Evolutionary conservation across 495 filamentous ascomycete genomes (phyloP).

Genomic region (Trichodelitschia bisporula): DNA sequence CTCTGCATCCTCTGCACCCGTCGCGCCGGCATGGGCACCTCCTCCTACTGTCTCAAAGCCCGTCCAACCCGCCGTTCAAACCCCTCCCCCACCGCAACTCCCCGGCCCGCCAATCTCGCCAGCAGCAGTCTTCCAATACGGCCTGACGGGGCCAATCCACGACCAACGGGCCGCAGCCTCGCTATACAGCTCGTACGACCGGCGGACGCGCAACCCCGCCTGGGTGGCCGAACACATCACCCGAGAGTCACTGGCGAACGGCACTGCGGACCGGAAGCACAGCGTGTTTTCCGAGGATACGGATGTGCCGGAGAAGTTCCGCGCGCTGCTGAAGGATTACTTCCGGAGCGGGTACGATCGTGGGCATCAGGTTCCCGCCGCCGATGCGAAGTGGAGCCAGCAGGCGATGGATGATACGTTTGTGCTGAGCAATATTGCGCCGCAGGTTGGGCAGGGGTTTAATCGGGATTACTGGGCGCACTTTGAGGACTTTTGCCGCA

Average conservation of each 20-base stretch:
- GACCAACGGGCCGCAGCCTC: constrained; percentile 54
- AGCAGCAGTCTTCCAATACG: constrained; percentile 79
- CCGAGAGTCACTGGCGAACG: constrained; percentile 46
- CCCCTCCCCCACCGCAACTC: no score
- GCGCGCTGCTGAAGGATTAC: constrained; percentile 78
- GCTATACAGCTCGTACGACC: constrained; percentile 70
- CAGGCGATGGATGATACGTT: constrained; percentile 88
- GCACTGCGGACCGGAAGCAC: constrained; percentile 64
- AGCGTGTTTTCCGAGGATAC: constrained; percentile 62
- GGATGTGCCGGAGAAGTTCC: constrained; percentile 60
- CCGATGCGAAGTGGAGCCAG: constrained; percentile 90
- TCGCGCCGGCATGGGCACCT: constrained; percentile 13
- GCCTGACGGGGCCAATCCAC: constrained; percentile 75
- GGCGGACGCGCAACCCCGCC: constrained; percentile 69
- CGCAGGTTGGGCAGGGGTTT: constrained; percentile 92
- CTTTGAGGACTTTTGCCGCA: constrained; percentile 87
- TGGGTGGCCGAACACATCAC: constrained; percentile 99
- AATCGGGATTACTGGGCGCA: constrained; percentile 98
- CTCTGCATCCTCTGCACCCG: constrained; percentile 21
- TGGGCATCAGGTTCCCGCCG: constrained; percentile 72
- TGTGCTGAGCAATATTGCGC: constrained; percentile 82
- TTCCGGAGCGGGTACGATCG: constrained; percentile 62
- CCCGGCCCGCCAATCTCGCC: constrained; percentile 42
- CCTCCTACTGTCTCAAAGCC: constrained; percentile 13
- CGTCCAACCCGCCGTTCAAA: constrained; percentile 13